phyloP scores from a whole-genome alignment of 495 filamentous ascomycete genomes.

The Terfezia boudieri region DNA sequence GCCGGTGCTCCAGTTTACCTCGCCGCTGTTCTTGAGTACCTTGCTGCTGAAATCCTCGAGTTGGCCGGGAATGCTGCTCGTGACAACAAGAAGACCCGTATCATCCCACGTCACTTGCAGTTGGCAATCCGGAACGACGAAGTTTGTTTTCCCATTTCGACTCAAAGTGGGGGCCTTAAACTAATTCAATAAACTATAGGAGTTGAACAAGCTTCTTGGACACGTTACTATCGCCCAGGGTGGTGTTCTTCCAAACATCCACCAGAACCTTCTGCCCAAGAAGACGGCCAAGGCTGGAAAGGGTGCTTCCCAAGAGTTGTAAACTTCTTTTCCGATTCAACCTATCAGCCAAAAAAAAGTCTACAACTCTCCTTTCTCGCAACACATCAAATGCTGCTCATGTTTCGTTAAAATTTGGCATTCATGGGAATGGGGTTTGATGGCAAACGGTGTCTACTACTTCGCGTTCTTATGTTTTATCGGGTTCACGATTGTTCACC shows the following conservation, averaged over 20 bases:
- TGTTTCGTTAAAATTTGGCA: not conserved
- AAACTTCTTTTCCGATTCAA: not conserved
- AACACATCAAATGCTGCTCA: not conserved
- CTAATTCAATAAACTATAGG: slow-evolving; percentile 25
- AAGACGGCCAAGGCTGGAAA: slow-evolving; percentile 97
- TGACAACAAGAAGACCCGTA: slow-evolving; percentile 99
- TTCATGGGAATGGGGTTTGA: not conserved
- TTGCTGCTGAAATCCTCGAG: slow-evolving; percentile 95
- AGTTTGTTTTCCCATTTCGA: slow-evolving; percentile 14
- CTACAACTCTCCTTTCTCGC: not conserved
- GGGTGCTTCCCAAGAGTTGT: not conserved
- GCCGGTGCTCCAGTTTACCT: slow-evolving; percentile 94
- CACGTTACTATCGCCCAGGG: slow-evolving; percentile 85
- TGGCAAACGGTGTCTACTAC: not conserved
- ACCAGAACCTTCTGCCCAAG: slow-evolving; percentile 88
- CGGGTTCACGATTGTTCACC: not conserved
- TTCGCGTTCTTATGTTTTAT: not conserved
- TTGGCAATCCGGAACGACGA: slow-evolving; percentile 94
- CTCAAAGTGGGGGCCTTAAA: slow-evolving; percentile 3
- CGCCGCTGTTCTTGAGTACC: slow-evolving; percentile 91
- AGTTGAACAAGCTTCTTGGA: slow-evolving; percentile 88
- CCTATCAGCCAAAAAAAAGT: not conserved
- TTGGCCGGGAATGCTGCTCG: slow-evolving; percentile 96
- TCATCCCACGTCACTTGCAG: slow-evolving; percentile 92
- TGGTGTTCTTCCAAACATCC: slow-evolving; percentile 96